A percentile compares a stretch with the other conserved stretches of the same genome.
These are phyloP conservation scores for Acrocalymma vagum DNA, from an alignment of 2,329 filamentous ascomycete species.

Conservation along the genomic window DNA sequence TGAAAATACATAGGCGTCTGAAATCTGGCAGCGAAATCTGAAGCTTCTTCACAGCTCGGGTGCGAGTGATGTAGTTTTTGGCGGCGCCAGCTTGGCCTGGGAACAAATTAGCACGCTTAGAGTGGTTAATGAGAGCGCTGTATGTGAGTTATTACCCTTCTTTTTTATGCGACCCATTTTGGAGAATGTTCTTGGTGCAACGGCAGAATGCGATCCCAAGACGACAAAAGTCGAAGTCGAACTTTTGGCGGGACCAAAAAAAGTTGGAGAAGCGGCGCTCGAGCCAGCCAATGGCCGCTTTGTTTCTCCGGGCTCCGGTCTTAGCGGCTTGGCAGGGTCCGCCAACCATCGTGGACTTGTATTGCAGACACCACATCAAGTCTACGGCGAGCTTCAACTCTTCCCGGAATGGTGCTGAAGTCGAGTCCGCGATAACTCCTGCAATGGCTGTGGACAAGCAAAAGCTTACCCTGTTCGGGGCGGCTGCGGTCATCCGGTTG, in stretches of 20 bases:
- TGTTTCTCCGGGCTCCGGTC: conserved; percentile 19
- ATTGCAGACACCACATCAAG: not conserved
- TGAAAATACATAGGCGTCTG: conserved; percentile 98
- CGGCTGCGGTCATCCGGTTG: conserved; percentile 80
- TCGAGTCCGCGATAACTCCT: conserved; percentile 8
- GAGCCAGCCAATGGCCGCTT: conserved; percentile 28
- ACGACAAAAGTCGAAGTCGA: conserved; percentile 8
- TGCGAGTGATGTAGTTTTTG: conserved; percentile 98
- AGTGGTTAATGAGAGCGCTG: conserved; percentile 6
- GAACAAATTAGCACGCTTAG: conserved; percentile 21
- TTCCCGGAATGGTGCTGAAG: conserved; percentile 19
- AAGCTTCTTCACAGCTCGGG: conserved; percentile 95
- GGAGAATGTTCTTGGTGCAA: conserved; percentile 4
- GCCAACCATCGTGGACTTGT: conserved; percentile 2
- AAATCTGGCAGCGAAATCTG: conserved; percentile 98
- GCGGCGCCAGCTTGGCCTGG: conserved; percentile 84
- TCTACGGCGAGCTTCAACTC: conserved; percentile 5
- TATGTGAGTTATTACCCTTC: conserved; percentile 68
- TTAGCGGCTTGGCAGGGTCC: conserved; percentile 32
- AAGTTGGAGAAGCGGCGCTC: conserved; percentile 35
- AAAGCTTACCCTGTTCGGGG: conserved; percentile 74
- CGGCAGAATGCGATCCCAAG: not conserved
- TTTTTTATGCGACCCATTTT: conserved; percentile 51
- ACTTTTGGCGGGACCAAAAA: conserved; percentile 37
- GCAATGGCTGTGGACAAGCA: conserved; percentile 65